phyloP scores from a whole-genome alignment of 1,284 basidiomycete species.

The Austroboletus novae-zelandiae region DNA sequence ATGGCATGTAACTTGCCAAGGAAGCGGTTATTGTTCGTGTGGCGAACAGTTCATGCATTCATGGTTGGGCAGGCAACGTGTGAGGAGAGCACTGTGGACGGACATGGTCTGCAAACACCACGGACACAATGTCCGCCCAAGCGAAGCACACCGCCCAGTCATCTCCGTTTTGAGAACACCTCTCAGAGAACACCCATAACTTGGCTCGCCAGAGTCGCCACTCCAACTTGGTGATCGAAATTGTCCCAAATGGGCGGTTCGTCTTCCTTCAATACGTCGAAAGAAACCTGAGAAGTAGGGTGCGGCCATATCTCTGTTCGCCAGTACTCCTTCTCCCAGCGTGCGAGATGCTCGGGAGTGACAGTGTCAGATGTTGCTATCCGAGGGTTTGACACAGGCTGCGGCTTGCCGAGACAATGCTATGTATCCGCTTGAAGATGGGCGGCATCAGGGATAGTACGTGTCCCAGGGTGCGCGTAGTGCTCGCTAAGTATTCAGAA shows the following conservation, averaged over 20 bases:
- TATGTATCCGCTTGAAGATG: too few relatives aligned
- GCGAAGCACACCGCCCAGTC: not conserved
- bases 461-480: too few relatives aligned
- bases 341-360: not conserved
- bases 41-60: too few relatives aligned
- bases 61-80: not conserved
- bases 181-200: not conserved
- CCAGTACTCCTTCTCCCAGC: not conserved
- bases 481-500: too few relatives aligned
- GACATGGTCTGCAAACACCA: not conserved
- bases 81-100: not conserved
- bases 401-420: too few relatives aligned
- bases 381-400: too few relatives aligned
- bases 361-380: not conserved
- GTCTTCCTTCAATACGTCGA: not conserved
- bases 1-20: too few relatives aligned
- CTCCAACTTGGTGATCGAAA: not conserved
- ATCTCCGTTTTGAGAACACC: conserved; percentile 8
- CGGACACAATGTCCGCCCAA: conserved; percentile 5
- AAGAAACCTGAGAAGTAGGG: not conserved
- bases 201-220: not conserved
- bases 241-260: not conserved
- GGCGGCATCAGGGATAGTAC: too few relatives aligned
- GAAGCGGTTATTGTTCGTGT: too few relatives aligned
- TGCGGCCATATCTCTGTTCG: not conserved